Evolutionary conservation across 108 stramenopile genomes (phyloP).

Genomic region (Pseudonitzschia pungens): DNA sequence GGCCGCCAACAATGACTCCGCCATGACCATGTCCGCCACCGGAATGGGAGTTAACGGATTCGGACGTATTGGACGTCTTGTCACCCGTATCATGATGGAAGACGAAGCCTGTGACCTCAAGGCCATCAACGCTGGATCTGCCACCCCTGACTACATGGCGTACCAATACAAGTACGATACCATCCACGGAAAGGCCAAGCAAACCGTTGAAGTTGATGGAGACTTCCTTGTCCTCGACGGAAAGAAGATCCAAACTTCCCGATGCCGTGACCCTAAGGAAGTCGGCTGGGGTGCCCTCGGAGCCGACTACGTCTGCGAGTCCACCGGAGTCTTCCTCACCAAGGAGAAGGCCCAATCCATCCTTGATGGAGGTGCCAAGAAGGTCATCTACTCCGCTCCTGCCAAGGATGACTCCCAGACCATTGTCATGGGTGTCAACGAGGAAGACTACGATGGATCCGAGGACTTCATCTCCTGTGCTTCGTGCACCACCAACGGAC

Average conservation of each 20-base stretch:
- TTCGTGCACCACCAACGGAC: conserved; percentile 99
- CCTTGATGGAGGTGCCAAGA: conserved; percentile 98
- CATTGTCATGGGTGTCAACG: conserved; percentile 99
- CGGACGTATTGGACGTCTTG: conserved; percentile 99
- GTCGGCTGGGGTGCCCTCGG: conserved; percentile 95
- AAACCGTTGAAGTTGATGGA: conserved; percentile 96
- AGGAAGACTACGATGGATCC: conserved; percentile 87
- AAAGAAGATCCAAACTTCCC: conserved; percentile 89
- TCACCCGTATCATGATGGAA: conserved; percentile 97
- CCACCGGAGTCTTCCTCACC: conserved; percentile 99
- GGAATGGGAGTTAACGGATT: conserved; percentile 98
- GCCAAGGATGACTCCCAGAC: conserved; percentile 99
- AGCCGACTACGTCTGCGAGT: conserved; percentile 98
- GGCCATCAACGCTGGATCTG: conserved; percentile 97
- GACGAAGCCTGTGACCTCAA: conserved; percentile 87
- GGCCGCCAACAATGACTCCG: conserved; percentile 68
- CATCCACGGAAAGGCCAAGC: conserved; percentile 97
- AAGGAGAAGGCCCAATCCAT: conserved; percentile 93
- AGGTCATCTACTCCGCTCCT: conserved; percentile 99
- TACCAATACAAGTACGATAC: conserved; percentile 99
- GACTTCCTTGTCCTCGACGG: conserved; percentile 97
- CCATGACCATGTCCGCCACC: conserved; percentile 79
- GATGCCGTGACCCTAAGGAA: conserved; percentile 96
- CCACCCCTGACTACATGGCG: conserved; percentile 98
- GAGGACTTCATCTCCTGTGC: conserved; percentile 99